Evolutionary conservation across 208 protist genomes (phyloP).

Genomic region (Crithidia sp.): DNA sequence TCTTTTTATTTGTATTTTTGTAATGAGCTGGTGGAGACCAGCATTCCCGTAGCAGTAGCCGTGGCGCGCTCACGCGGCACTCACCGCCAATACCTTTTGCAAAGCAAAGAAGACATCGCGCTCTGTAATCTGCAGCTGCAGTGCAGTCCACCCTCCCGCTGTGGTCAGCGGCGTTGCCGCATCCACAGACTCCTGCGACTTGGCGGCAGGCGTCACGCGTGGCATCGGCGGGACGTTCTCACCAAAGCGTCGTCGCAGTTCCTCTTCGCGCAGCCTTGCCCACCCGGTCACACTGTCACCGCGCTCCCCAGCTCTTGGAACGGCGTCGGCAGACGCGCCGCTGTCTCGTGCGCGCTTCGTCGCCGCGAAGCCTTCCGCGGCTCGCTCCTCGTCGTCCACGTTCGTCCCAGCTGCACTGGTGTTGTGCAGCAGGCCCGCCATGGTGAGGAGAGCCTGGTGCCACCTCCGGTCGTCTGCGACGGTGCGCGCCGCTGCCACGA

Average conservation of each 20-base stretch:
- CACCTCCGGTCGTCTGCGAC: constrained; percentile 25
- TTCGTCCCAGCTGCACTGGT: too few relatives aligned
- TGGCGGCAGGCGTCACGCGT: not conserved
- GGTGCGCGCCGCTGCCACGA: constrained; percentile 16
- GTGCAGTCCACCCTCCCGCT: constrained; percentile 4
- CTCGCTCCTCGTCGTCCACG: not conserved
- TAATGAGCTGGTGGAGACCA: too few relatives aligned
- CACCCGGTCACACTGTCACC: constrained; percentile 4
- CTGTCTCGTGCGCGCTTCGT: constrained; percentile 7
- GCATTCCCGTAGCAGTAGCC: too few relatives aligned
- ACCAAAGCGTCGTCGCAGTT: constrained; percentile 13
- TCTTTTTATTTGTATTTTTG: too few relatives aligned
- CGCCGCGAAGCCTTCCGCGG: not conserved
- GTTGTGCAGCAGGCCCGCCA: constrained; percentile 4
- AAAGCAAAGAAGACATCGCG: constrained; percentile 64
- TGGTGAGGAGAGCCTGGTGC: constrained; percentile 17
- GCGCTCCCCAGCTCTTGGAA: not conserved
- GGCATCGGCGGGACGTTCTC: not conserved
- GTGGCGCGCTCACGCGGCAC: not conserved
- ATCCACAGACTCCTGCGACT: not conserved
- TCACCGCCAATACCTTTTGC: constrained; percentile 21
- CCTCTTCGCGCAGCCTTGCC: constrained; percentile 17
- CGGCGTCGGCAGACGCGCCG: not conserved
- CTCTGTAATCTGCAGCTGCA: constrained; percentile 38
- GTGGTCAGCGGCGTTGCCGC: not conserved